Evolutionary conservation across 2,329 filamentous ascomycete species (phyloP).

Genomic region (Alternaria longipes): DNA sequence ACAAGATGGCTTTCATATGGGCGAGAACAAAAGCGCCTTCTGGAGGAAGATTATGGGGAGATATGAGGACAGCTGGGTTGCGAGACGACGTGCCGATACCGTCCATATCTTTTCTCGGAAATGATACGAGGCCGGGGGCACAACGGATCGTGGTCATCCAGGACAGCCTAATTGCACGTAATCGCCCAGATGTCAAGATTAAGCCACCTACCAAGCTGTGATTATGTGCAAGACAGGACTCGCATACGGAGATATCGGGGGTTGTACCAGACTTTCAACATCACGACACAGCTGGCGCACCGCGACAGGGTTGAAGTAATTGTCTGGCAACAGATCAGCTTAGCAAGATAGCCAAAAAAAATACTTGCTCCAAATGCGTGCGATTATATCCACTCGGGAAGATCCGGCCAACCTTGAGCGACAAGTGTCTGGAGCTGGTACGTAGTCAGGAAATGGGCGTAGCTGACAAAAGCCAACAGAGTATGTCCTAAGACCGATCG

Average conservation of each 20-base stretch:
- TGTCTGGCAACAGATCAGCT: not conserved
- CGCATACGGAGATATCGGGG: not conserved
- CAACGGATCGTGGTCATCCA: conserved; percentile 28
- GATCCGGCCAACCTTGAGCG: not conserved
- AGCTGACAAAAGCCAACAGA: not conserved
- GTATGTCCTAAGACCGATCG: not conserved
- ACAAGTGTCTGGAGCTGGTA: not conserved
- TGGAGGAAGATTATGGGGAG: conserved; percentile 25
- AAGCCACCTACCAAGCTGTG: not conserved
- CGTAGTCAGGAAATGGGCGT: not conserved
- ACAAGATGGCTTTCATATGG: conserved; percentile 36
- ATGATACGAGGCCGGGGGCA: conserved; percentile 19
- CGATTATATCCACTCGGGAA: not conserved
- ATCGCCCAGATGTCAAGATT: not conserved
- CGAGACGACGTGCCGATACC: conserved; percentile 34
- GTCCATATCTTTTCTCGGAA: conserved; percentile 23
- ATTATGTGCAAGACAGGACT: not conserved
- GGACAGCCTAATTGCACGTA: conserved; percentile 28
- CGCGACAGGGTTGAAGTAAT: not conserved
- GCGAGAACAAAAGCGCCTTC: conserved; percentile 12
- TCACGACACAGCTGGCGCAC: not conserved
- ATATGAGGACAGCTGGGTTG: conserved; percentile 33
- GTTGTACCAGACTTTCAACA: not conserved
- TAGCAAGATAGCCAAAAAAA: not conserved
- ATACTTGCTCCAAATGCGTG: not conserved